phyloP scores from a whole-genome alignment of 2,329 filamentous ascomycete genomes.

The Lojkania enalia region DNA sequence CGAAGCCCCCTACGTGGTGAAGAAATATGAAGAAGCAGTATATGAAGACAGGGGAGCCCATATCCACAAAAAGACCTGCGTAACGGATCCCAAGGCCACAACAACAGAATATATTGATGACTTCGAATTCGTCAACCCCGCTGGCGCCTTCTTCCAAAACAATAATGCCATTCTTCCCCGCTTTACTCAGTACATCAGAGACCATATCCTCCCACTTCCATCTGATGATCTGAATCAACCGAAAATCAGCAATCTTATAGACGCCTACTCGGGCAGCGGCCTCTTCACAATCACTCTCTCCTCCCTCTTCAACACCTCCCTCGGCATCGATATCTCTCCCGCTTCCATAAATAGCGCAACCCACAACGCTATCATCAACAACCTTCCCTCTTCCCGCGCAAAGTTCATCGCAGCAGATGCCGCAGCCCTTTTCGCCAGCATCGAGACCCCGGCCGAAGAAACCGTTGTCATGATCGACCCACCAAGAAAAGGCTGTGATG shows the following conservation, averaged over 20 bases:
- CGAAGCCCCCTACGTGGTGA: conserved; percentile 21
- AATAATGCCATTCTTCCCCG: conserved; percentile 94
- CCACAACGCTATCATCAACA: conserved; percentile 77
- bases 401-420: conserved; percentile 91
- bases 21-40: conserved; percentile 47
- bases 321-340: conserved; percentile 87
- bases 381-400: conserved; percentile 67
- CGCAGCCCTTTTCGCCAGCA: conserved; percentile 74
- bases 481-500: conserved; percentile 93
- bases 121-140: conserved; percentile 86
- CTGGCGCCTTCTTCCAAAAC: conserved; percentile 97
- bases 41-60: conserved; percentile 62
- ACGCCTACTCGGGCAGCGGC: conserved; percentile 95
- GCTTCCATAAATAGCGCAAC: conserved; percentile 78
- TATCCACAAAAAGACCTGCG: conserved; percentile 81
- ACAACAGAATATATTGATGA: conserved; percentile 86
- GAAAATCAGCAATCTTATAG: conserved; percentile 80
- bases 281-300: conserved; percentile 96
- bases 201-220: conserved; percentile 66
- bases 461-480: conserved; percentile 96
- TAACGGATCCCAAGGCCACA: conserved; percentile 81
- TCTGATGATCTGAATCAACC: conserved; percentile 26
- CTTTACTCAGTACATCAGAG: conserved; percentile 86
- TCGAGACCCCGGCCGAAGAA: conserved; percentile 74
- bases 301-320: conserved; percentile 73